These are phyloP conservation scores for Grosmannia huntii DNA, from an alignment of 2,329 filamentous ascomycete species.

Conservation along the genomic window DNA sequence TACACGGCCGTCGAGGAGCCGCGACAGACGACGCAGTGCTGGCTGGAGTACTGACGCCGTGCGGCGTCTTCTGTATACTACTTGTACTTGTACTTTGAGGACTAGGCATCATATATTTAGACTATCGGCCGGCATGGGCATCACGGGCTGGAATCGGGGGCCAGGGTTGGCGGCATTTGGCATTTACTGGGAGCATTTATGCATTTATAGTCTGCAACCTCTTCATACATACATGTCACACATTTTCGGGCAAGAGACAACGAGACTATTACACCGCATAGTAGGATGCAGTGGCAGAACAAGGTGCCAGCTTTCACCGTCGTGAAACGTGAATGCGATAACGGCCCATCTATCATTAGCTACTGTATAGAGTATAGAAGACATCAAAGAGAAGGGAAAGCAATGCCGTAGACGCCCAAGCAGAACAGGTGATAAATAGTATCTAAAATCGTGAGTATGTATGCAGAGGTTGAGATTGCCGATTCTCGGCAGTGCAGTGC, in stretches of 20 bases:
- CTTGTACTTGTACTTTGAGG: background rate
- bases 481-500: background rate
- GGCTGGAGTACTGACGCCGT: slow-evolving; percentile 8
- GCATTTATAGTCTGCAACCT: no score
- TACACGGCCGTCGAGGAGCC: slow-evolving; percentile 30
- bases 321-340: no score
- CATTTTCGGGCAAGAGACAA: no score
- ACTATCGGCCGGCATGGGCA: background rate
- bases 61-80: background rate
- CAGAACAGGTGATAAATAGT: background rate
- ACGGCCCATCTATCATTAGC: no score
- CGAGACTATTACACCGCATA: no score
- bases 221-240: no score
- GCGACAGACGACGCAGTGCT: slow-evolving; percentile 14
- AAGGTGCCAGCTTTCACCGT: no score
- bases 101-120: background rate
- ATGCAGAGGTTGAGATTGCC: background rate
- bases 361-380: no score
- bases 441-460: background rate
- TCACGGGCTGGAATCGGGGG: background rate
- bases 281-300: no score
- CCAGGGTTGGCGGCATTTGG: no score
- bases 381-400: background rate
- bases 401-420: background rate
- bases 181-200: background rate